Conservation (phyloP, 257 asterid species). For the Cynanchum wilfordii region DNA sequence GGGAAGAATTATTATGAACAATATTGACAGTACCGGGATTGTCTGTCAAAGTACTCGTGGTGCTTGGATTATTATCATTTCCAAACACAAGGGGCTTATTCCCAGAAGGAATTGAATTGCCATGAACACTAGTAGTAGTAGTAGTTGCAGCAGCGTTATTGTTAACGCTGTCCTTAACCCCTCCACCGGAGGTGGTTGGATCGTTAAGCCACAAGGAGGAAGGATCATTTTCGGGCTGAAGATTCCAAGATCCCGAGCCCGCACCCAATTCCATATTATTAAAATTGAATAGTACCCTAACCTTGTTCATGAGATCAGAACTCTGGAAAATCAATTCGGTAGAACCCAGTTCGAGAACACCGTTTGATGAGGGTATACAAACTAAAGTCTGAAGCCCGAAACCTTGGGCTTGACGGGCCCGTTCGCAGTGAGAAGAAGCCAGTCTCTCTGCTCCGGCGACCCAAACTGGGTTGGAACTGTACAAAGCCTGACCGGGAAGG, state of each 20-base stretch:
- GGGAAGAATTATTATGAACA: constrained; percentile 16
- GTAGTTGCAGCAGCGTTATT: background rate
- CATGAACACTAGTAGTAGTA: background rate
- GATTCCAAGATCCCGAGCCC: constrained; percentile 48
- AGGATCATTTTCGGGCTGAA: constrained; percentile 50
- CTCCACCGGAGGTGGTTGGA: constrained; percentile 39
- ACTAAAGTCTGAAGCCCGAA: constrained; percentile 74
- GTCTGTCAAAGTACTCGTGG: constrained; percentile 41
- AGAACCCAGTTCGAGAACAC: constrained; percentile 89
- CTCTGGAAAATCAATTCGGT: constrained; percentile 62
- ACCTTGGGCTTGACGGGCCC: constrained; percentile 66
- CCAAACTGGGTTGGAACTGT: constrained; percentile 64
- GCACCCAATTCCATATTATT: constrained; percentile 35
- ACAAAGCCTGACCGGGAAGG: constrained; percentile 81
- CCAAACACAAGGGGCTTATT: constrained; percentile 32
- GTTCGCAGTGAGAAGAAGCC: constrained; percentile 46
- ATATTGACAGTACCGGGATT: constrained; percentile 22
- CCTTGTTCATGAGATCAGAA: constrained; percentile 73
- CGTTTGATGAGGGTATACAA: constrained; percentile 65
- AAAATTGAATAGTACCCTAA: constrained; percentile 56
- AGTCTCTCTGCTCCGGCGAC: constrained; percentile 53
- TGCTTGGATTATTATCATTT: constrained; percentile 41
- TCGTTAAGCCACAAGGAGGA: constrained; percentile 62
- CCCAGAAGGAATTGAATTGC: constrained; percentile 28
- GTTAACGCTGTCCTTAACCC: constrained; percentile 30